Percentiles rank a stretch among this genome's conserved stretches.
These are phyloP conservation scores for Vanderwaltozyma verrucispora DNA, from an alignment of 805 yeast genomes.

Conservation along the genomic window DNA sequence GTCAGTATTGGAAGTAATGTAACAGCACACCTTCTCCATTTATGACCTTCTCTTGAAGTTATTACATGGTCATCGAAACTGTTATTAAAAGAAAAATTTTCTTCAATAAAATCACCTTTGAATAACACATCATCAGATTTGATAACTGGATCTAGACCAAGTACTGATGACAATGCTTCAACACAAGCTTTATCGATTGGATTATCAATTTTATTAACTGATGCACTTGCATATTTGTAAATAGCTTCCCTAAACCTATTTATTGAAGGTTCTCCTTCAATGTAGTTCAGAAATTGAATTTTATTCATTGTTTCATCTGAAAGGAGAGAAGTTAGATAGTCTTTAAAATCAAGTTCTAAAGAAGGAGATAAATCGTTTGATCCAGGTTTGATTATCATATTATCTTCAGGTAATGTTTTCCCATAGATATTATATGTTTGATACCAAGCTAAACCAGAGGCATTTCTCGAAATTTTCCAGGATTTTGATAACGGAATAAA, in stretches of 20 bases:
- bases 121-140: slow-evolving; percentile 5
- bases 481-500: slow-evolving; percentile 19
- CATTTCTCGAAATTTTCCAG: slow-evolving; percentile 19
- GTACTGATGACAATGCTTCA: slow-evolving; percentile 12
- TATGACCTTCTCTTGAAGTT: slow-evolving; percentile 18
- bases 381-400: no score
- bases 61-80: slow-evolving; percentile 13
- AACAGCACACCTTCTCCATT: slow-evolving; percentile 31
- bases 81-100: slow-evolving; percentile 15
- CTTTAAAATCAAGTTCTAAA: slow-evolving; percentile 7
- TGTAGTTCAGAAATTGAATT: slow-evolving; percentile 16
- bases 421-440: slow-evolving; percentile 25
- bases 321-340: slow-evolving; percentile 12
- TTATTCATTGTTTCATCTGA: slow-evolving; percentile 11
- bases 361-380: no score
- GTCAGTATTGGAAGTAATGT: slow-evolving; percentile 31
- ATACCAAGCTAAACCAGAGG: slow-evolving; percentile 27
- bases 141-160: slow-evolving; percentile 7
- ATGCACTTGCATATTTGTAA: slow-evolving; percentile 17
- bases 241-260: slow-evolving; percentile 15
- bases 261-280: slow-evolving; percentile 11
- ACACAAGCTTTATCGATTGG: slow-evolving; percentile 21
- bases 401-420: slow-evolving; percentile 17
- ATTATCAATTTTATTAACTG: slow-evolving; percentile 12
- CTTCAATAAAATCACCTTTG: slow-evolving; percentile 22